A percentile compares a stretch with the other conserved stretches of the same genome.
These are phyloP conservation scores for Aspergillus piperis DNA, from an alignment of 2,329 filamentous ascomycete species.

Conservation along the genomic window DNA sequence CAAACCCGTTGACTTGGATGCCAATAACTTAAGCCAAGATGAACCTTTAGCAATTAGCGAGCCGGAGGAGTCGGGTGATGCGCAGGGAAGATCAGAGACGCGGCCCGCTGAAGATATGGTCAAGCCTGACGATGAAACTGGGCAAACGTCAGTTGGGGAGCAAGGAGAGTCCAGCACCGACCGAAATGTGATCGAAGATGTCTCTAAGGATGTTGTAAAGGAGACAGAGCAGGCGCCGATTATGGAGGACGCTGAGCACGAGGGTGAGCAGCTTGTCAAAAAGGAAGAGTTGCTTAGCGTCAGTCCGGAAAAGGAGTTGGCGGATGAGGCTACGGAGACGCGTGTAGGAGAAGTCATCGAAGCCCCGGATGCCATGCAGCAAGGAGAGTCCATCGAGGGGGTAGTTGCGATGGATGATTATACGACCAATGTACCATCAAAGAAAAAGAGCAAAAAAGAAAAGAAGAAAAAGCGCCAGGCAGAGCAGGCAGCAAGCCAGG, in stretches of 20 bases:
- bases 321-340: slow-evolving; percentile 15
- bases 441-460: slow-evolving; percentile 31
- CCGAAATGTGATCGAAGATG: not conserved
- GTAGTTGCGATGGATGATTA: slow-evolving; percentile 3
- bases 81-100: not conserved
- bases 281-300: not conserved
- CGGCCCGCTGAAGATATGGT: not conserved
- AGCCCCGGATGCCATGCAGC: slow-evolving; percentile 5
- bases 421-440: slow-evolving; percentile 12
- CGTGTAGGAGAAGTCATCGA: slow-evolving; percentile 23
- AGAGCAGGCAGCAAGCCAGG: slow-evolving; percentile 7
- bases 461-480: slow-evolving; percentile 30
- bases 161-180: not conserved
- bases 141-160: not conserved
- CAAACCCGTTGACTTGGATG: slow-evolving; percentile 2
- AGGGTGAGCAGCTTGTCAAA: not conserved
- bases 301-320: not conserved
- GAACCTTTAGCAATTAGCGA: slow-evolving; percentile 9
- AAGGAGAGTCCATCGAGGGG: slow-evolving; percentile 6
- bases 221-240: not conserved
- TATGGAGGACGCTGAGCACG: not conserved
- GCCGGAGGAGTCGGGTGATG: slow-evolving; percentile 8
- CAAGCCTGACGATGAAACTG: not conserved
- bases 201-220: not conserved
- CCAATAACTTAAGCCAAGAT: slow-evolving; percentile 6